Conservation (phyloP, 2,329 filamentous ascomycete genomes). For the Coniochaeta ligniaria region DNA sequence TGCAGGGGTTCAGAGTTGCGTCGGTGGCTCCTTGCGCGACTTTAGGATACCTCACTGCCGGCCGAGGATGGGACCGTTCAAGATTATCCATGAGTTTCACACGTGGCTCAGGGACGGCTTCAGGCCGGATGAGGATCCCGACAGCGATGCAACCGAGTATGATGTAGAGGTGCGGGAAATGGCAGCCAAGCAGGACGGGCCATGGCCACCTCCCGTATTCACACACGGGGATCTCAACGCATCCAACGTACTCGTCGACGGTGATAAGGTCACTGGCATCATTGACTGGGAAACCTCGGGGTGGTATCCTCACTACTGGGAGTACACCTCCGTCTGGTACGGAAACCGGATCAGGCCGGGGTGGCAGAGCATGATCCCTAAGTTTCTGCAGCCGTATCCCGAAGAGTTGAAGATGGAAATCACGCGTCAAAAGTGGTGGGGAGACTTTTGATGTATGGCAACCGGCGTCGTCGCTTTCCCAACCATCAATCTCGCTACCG, state of each 20-base stretch:
- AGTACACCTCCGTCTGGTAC: conserved; percentile 21
- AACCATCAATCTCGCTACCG: too few species aligned
- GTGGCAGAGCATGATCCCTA: conserved; percentile 25
- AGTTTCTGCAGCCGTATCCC: conserved; percentile 27
- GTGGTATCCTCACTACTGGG: conserved; percentile 26
- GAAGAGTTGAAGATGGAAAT: conserved; percentile 32
- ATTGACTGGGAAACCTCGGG: conserved; percentile 26
- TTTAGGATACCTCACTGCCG: conserved; percentile 13
- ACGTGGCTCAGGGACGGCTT: conserved; percentile 20
- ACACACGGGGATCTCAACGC: conserved; percentile 38
- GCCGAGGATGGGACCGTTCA: conserved; percentile 20
- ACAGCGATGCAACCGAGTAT: conserved; percentile 12
- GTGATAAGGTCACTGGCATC: conserved; percentile 34
- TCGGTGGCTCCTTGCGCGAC: conserved; percentile 19
- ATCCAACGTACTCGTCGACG: conserved; percentile 32
- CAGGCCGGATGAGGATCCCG: conserved; percentile 12
- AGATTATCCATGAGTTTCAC: conserved; percentile 22
- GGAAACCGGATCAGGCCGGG: conserved; percentile 17
- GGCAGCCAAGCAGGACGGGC: conserved; percentile 24
- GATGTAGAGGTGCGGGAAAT: conserved; percentile 23
- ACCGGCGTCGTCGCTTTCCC: too few species aligned
- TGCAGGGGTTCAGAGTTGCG: conserved; percentile 11
- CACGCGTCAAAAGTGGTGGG: neutral
- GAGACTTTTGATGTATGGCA: neutral
- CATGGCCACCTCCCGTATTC: conserved; percentile 30